Percentiles rank a stretch among this genome's conserved stretches.
phyloP scores from a whole-genome alignment of 495 filamentous ascomycete genomes.

The Tuber brumale region DNA sequence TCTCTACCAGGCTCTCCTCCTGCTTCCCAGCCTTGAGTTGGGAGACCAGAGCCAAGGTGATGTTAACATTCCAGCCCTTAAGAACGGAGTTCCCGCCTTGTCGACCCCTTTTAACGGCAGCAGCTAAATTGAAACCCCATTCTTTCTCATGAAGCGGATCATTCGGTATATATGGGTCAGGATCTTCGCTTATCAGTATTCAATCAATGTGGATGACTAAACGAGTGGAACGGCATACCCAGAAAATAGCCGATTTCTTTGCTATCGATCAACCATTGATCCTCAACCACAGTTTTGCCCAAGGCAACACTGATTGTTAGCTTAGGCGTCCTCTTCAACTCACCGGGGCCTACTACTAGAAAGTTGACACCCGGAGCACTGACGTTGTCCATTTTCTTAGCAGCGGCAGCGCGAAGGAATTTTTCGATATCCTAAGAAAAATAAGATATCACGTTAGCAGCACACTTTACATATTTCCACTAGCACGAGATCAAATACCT shows the following conservation, averaged over 20 bases:
- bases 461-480: background rate
- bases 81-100: conserved; percentile 31
- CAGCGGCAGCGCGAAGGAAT: conserved; percentile 34
- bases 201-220: background rate
- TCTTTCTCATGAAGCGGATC: conserved; percentile 34
- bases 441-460: background rate
- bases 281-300: conserved; percentile 36
- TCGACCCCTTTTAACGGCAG: conserved; percentile 28
- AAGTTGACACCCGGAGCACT: conserved; percentile 33
- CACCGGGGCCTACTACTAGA: conserved; percentile 37
- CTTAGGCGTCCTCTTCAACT: conserved; percentile 38
- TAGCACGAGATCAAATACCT: conserved; percentile 8
- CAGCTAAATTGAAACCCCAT: conserved; percentile 31
- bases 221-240: conserved; percentile 8
- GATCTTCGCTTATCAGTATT: conserved; percentile 19
- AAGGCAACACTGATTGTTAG: conserved; percentile 30
- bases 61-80: conserved; percentile 27
- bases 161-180: conserved; percentile 32
- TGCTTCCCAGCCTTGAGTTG: conserved; percentile 32
- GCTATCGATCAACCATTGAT: conserved; percentile 38
- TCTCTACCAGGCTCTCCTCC: conserved; percentile 33
- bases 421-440: conserved; percentile 31
- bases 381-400: conserved; percentile 31
- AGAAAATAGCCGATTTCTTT: conserved; percentile 33
- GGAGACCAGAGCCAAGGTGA: conserved; percentile 29